Conservation (phyloP, 2,329 filamentous ascomycete species). For the Verticillium nonalfalfae region DNA sequence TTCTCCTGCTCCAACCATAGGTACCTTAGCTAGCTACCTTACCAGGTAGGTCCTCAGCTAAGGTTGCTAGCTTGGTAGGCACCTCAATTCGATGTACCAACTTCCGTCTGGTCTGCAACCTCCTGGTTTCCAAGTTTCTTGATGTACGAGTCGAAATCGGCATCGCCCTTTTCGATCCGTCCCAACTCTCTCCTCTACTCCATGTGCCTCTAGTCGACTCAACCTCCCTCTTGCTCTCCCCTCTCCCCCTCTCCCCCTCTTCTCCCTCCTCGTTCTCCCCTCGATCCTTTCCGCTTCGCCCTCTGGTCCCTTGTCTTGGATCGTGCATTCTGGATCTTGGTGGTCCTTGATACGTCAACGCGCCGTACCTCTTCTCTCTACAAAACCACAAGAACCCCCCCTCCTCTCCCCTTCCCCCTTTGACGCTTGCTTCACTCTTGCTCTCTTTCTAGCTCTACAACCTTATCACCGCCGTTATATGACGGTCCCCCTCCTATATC, state of each 20-base stretch:
- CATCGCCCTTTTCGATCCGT: neutral
- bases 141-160: neutral
- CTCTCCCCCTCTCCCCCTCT: neutral
- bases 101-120: neutral
- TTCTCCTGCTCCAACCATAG: neutral
- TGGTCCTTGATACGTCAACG: neutral
- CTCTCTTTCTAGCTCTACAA: neutral
- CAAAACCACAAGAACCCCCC: neutral
- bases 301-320: neutral
- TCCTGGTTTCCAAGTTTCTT: constrained; percentile 2
- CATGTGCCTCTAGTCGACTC: neutral
- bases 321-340: neutral
- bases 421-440: neutral
- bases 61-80: neutral
- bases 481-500: neutral
- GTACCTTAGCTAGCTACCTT: neutral
- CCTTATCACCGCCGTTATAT: neutral
- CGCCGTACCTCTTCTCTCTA: neutral
- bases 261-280: neutral
- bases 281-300: neutral
- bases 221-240: neutral
- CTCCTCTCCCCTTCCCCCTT: neutral
- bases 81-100: neutral
- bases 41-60: neutral
- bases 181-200: neutral